Evolutionary conservation across 139 green algal species (phyloP), one percentile per base, ranked within the genome.

Genomic region (Edaphochlamys debaryana): DNA sequence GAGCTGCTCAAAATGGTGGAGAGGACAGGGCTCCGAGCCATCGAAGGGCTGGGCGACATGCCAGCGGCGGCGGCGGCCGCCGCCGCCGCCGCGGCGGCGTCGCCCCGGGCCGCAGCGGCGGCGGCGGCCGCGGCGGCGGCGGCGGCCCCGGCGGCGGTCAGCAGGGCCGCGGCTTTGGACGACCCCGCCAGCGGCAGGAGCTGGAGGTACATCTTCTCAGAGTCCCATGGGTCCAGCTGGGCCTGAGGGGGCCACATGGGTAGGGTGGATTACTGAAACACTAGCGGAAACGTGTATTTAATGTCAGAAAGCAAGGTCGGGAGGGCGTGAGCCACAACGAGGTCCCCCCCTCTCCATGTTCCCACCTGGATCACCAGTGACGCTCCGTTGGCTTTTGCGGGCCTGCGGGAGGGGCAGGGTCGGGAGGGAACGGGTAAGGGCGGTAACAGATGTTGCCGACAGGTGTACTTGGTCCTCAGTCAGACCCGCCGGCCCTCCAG

Each of bases 301-400:
- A n/a, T n/a, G n/a, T n/a, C n/a, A n/a, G n/a, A n/a, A n/a, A n/a
- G n/a, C n/a, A n/a, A n/a, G n/a, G n/a, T n/a, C n/a, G n/a, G n/a
- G n/a, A n/a, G n/a, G n/a, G n/a, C n/a, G n/a, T n/a, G n/a, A n/a
- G n/a, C 13, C 62, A 54, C 45, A 9, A 54, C 45, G 45, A 9
- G 45, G 45, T 13, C 9, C 6, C 56, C 56, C 56, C 27, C 56
- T n/a, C 56, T 8, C 23, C 9, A 34, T 13, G 56, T 5, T 2
- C 76, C 1, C 62, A 82, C 76, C 76, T 83, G 77, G 36, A 83
- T 40, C 0, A 83, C 63, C 45, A 83, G 67, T 11, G 77, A 75
- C 32, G 32, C 64, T 34, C 64, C 42, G 42, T 52, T 13, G 34
- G 77, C 77, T 45, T 52, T 67, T 32, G 63, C 63, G 42, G 77